A percentile compares a stretch with the other conserved stretches of the same genome.
Conservation (phyloP, 2,329 filamentous ascomycete species). For the Talaromyces piceae region DNA sequence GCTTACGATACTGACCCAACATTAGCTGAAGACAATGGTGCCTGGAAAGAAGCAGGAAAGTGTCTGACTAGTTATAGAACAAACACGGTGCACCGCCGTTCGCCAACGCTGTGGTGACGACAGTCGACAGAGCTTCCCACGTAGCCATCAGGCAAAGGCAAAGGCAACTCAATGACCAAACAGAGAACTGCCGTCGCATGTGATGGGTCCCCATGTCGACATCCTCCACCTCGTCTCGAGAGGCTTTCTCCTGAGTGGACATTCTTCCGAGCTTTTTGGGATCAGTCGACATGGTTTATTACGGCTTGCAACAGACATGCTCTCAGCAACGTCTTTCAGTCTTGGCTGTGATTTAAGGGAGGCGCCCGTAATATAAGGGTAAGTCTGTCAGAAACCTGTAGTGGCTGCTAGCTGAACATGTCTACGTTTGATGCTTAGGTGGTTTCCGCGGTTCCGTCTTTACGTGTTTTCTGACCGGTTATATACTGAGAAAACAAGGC, state of each 20-base stretch:
- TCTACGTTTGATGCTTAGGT: not conserved
- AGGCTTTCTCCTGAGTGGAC: not conserved
- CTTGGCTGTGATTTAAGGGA: not conserved
- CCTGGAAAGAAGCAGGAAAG: not conserved
- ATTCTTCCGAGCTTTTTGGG: not conserved
- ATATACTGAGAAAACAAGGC: not conserved
- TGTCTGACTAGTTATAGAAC: not conserved
- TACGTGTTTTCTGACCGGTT: not conserved
- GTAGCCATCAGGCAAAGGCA: not conserved
- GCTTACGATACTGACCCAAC: not conserved
- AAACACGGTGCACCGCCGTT: not conserved
- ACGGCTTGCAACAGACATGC: not conserved
- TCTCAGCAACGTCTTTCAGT: not conserved
- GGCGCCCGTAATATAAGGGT: not conserved
- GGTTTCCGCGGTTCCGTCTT: not conserved
- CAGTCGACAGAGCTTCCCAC: not conserved
- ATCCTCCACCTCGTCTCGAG: not conserved
- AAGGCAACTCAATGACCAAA: not conserved
- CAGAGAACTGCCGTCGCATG: not conserved
- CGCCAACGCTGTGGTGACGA: not conserved
- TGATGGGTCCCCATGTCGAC: not conserved
- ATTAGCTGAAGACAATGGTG: not conserved
- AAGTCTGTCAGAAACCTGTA: not conserved
- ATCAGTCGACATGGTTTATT: not conserved
- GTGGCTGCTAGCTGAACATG: not conserved